These are phyloP conservation scores for Solanum rostratum DNA, from an alignment of 257 asterid genomes.

Conservation along the genomic window DNA sequence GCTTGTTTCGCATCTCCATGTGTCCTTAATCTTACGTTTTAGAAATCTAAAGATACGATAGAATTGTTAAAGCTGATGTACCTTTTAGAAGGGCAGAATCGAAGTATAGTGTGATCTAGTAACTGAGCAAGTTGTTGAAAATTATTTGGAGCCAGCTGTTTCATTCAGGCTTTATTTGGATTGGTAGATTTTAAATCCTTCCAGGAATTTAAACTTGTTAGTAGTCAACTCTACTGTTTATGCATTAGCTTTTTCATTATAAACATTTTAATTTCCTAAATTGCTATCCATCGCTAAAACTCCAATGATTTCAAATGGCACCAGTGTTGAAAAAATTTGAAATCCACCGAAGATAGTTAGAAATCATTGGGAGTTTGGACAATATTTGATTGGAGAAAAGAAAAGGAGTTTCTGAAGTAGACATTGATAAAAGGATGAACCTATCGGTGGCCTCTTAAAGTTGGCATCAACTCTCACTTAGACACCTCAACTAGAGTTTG, in stretches of 20 bases:
- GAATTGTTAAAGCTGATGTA: no score
- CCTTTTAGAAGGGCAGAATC: no score
- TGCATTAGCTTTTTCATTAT: background rate
- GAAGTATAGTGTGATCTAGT: no score
- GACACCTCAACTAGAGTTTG: no score
- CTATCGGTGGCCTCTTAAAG: no score
- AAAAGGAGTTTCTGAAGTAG: background rate
- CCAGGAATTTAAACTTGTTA: background rate
- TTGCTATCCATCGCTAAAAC: background rate
- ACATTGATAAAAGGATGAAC: background rate
- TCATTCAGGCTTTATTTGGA: background rate
- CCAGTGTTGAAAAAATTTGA: background rate
- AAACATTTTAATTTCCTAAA: background rate
- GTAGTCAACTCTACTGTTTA: background rate
- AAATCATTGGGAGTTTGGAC: background rate
- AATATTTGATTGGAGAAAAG: background rate
- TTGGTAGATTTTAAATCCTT: background rate
- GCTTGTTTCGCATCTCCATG: background rate
- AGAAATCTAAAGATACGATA: background rate
- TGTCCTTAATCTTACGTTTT: background rate
- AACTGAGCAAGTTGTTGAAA: background rate
- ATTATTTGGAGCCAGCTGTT: background rate
- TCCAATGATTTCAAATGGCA: background rate
- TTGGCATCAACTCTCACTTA: no score
- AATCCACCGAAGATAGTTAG: background rate